A percentile compares a stretch with the other conserved stretches of the same genome.
Evolutionary conservation across 345 rosid species (phyloP).

Genomic region (Rhodamnia rubescens): DNA sequence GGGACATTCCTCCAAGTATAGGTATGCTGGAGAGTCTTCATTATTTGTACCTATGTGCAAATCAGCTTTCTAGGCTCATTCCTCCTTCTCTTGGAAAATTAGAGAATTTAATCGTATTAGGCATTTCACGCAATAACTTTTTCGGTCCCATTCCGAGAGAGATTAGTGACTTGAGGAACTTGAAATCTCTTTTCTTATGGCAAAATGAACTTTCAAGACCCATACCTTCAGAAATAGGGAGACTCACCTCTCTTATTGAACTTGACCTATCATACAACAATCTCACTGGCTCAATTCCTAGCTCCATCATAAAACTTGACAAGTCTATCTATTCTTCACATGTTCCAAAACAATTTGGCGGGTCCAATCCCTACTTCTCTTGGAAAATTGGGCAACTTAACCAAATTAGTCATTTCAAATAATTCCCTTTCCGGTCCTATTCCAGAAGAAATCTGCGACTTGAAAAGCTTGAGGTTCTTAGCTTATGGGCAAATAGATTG

Average conservation of each 20-base stretch:
- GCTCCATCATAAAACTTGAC: too few species aligned
- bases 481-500: accelerated
- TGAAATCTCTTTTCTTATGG: accelerated
- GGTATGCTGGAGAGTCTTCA: too few species aligned
- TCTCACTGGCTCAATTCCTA: too few species aligned
- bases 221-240: too few species aligned
- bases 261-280: too few species aligned
- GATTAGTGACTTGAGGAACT: neutral
- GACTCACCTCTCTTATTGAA: too few species aligned
- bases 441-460: neutral
- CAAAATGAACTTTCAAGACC: too few species aligned
- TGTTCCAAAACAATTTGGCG: too few species aligned
- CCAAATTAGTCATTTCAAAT: accelerated
- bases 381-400: neutral
- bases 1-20: too few species aligned
- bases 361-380: neutral
- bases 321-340: too few species aligned
- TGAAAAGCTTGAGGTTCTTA: neutral
- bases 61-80: neutral
- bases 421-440: neutral
- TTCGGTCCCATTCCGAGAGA: neutral
- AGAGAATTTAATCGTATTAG: accelerated
- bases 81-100: neutral
- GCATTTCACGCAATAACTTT: accelerated
- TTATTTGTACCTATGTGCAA: accelerated